Conservation (phyloP, 148 eudicot species). For the Nyssa sinensis region DNA sequence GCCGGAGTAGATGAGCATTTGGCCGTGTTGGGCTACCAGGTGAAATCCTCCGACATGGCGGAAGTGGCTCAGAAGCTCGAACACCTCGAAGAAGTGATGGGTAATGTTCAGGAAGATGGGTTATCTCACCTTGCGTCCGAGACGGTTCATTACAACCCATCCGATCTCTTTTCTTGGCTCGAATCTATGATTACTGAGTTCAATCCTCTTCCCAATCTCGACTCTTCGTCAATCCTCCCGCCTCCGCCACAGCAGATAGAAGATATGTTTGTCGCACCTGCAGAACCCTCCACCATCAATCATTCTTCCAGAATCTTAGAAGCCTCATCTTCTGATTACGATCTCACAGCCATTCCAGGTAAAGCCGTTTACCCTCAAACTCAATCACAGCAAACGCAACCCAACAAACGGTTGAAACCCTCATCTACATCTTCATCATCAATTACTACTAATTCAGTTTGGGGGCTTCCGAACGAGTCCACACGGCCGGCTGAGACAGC, state of each 20-base stretch:
- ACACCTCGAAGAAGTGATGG: conserved; percentile 55
- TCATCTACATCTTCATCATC: neutral
- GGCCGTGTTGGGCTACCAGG: conserved; percentile 73
- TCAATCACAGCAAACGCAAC: neutral
- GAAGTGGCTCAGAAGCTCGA: conserved; percentile 65
- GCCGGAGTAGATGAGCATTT: conserved; percentile 66
- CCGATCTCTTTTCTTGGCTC: conserved; percentile 59
- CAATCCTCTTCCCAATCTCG: conserved; percentile 20
- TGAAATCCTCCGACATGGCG: conserved; percentile 64
- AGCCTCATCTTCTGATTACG: conserved; percentile 44
- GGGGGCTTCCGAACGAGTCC: neutral
- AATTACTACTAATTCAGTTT: conserved; percentile 15
- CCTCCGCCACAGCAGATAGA: no score
- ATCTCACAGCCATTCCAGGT: conserved; percentile 72
- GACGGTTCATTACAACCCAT: conserved; percentile 62
- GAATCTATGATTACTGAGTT: conserved; percentile 61
- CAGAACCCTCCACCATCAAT: conserved; percentile 8
- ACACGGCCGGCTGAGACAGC: conserved; percentile 20
- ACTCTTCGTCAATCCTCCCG: no score
- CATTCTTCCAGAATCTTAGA: conserved; percentile 17
- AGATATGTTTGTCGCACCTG: conserved; percentile 6
- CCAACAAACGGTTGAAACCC: conserved; percentile 4
- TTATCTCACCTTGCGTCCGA: conserved; percentile 43
- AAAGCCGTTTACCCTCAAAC: conserved; percentile 35
- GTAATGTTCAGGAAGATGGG: conserved; percentile 38